Base-by-base conservation (phyloP, 2,329 filamentous ascomycete species). In the Didymella segeticola region DNA sequence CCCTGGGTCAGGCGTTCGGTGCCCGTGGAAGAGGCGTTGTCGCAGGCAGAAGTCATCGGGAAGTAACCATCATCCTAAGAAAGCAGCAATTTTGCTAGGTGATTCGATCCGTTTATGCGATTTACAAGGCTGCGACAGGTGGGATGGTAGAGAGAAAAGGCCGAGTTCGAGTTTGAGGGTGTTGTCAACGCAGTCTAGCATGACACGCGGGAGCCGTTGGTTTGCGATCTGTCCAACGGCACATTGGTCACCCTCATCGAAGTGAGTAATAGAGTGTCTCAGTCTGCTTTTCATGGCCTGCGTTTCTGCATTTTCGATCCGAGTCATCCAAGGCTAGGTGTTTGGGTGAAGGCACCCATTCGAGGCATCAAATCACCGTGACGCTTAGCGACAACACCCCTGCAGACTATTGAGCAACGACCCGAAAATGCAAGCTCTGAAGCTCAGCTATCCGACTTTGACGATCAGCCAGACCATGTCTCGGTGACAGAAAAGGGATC, bases 281-380 rank as follows among this genome's bases (percentile, higher is more conserved):
- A 34, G 17, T 27, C 20, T 20, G 11, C 20, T 33, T 20, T 41
- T 4, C 20, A 30, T 9, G 27, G 41, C 29, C 20, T 45, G 39
- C 15, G 29, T 41, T 12, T 25, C 20, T 45, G 39, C 15, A 23
- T 41, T 12, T 25, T 30, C 23, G 17, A 15, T 29, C 34, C 17
- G 34, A 29, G 19, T 39, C 10, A n/a, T 33, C 19, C 45, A 30
- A 39, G 39, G 39, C 22, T 42, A 26, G 23, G 23, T 45, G 51
- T 49, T 43, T 34, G 51, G 22, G 31, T 38, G 41, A 41, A 54
- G 51, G 38, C 41, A 47, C 25, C 37, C n/a, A 22, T n/a, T 54
- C 26, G 45, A 54, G 22, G 29, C 33, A 54, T 45, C 51, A 41
- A 53, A 54, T 54, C 51, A 54, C 45, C 46, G 51, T 45, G 34